phyloP scores from a whole-genome alignment of 2,329 filamentous ascomycete genomes.

The Thielaviopsis euricoi region DNA sequence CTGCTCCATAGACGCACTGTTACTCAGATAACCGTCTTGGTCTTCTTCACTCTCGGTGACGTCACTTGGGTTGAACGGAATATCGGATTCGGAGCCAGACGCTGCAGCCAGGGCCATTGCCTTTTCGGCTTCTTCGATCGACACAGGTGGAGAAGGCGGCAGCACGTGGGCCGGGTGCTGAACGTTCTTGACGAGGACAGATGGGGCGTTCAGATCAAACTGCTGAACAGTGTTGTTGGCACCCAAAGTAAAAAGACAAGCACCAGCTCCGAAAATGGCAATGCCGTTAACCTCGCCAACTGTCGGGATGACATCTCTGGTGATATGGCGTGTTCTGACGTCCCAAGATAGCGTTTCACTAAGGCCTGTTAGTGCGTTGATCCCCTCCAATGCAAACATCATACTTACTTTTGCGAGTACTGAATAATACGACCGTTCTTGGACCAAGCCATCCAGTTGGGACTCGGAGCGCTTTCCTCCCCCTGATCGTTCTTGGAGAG shows the following conservation, averaged over 20 bases:
- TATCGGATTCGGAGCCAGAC: conserved; percentile 36
- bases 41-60: conserved; percentile 59
- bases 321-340: conserved; percentile 93
- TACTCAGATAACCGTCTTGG: conserved; percentile 20
- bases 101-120: conserved; percentile 33
- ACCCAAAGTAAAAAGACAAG: conserved; percentile 81
- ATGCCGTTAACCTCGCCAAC: conserved; percentile 66
- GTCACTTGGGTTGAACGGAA: conserved; percentile 38
- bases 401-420: conserved; percentile 68
- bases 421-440: conserved; percentile 95
- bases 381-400: not conserved
- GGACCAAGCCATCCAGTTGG: conserved; percentile 96
- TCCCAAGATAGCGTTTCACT: conserved; percentile 83
- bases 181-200: conserved; percentile 67
- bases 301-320: conserved; percentile 75
- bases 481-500: conserved; percentile 60
- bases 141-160: conserved; percentile 69
- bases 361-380: not conserved
- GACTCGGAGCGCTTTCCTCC: conserved; percentile 40
- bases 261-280: conserved; percentile 75
- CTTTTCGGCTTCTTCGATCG: conserved; percentile 49
- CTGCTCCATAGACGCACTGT: not conserved
- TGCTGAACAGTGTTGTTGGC: conserved; percentile 83
- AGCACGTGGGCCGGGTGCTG: conserved; percentile 69
- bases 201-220: conserved; percentile 76